Evolutionary conservation across 805 yeast genomes (phyloP), one percentile per base, ranked within the genome.

Genomic region (Barnettozyma vustinii): DNA sequence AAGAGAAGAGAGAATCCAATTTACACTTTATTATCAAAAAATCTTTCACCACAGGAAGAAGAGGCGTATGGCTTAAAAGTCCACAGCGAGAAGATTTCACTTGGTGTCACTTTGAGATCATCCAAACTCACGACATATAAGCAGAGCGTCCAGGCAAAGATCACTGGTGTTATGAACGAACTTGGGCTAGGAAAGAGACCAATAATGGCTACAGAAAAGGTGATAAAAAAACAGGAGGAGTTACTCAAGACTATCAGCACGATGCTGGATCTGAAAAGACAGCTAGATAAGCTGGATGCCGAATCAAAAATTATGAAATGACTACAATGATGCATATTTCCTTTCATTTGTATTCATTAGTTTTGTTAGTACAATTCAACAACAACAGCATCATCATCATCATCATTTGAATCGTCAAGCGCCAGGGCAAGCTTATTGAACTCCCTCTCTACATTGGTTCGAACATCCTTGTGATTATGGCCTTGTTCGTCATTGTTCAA

Each of bases 221-320:
- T 91, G 1, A 79, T 88, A 66, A 75, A 82, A 7, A 81, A 80
- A 59, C 90, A 85, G 61, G 97, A 92, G 57, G 80, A 80, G 49
- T 67, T 94, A 46, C 74, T 86, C 44, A 81, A 83, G 54, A 72
- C 83, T 0, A 86, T 88, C 27, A 81, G 81, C 12, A 76, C 84
- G 2, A 70, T 92, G 53, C 71, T 91, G 48, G 98, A 94, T 48
- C 73, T 91, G 15, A 92, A 92, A 68, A 84, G 81, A 63, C 96
- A 88, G 49, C 80, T 81, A 19, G 99, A 94, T 64, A 90, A 89
- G 67, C 70, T 91, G 13, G 91, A 87, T 53, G 83, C 95, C 3
- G 98, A 92, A 56, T 75, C 79, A 36, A 71, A 73, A 30, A 71
- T 83, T 23, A 48, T 57, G n/a, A 55, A 48, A 65, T 70, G n/a